A percentile compares a stretch with the other conserved stretches of the same genome.
Conservation (phyloP, 305 asterid species). For the Fraxinus ornus region DNA sequence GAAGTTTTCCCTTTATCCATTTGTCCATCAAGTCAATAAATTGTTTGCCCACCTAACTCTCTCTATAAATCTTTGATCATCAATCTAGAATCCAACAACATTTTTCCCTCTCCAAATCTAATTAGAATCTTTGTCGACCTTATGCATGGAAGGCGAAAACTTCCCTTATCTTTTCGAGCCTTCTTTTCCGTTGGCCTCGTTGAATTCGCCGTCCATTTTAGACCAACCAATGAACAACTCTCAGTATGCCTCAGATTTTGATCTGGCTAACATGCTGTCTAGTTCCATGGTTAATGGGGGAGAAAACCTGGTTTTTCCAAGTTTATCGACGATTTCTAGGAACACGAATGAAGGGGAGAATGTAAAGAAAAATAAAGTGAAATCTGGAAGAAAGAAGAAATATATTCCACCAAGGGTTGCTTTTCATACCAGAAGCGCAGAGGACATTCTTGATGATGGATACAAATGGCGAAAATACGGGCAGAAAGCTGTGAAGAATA, state of each 20-base stretch:
- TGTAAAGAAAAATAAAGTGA: constrained; percentile 36
- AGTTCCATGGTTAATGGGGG: constrained; percentile 24
- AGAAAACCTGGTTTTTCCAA: constrained; percentile 14
- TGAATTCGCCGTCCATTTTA: constrained; percentile 16
- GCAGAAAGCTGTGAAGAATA: constrained; percentile 75
- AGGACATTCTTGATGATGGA: constrained; percentile 90
- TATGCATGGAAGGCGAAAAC: constrained; percentile 48
- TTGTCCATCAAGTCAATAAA: not conserved
- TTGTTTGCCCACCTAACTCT: constrained; percentile 40
- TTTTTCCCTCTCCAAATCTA: constrained; percentile 11
- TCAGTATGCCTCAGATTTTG: constrained; percentile 33
- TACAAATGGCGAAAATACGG: constrained; percentile 91
- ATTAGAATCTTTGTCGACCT: not conserved
- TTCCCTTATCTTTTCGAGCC: constrained; percentile 36
- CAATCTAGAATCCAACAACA: constrained; percentile 10
- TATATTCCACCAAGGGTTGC: constrained; percentile 68
- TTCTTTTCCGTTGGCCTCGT: constrained; percentile 15
- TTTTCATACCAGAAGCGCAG: constrained; percentile 74
- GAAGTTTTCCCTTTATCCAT: not conserved
- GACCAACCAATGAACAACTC: constrained; percentile 53
- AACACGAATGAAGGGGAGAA: constrained; percentile 25
- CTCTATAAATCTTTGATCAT: constrained; percentile 39
- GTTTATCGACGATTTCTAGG: constrained; percentile 17
- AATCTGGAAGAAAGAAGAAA: constrained; percentile 50
- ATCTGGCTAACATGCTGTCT: constrained; percentile 34